phyloP scores from a whole-genome alignment of 768 basidiomycete species.

The Dentipellis sp. region DNA sequence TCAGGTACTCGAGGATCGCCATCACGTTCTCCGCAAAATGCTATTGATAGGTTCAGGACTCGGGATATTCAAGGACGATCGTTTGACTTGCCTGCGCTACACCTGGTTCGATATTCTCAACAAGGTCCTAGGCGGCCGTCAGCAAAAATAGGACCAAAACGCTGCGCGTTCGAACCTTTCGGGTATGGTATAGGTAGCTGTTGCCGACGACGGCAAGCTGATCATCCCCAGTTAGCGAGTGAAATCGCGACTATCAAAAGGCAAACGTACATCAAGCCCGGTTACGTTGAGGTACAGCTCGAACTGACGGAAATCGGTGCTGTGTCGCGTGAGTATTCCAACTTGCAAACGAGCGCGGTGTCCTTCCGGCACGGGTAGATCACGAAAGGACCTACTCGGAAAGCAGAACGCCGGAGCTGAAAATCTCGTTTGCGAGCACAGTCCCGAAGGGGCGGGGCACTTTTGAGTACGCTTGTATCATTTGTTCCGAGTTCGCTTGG shows the following conservation, averaged over 20 bases:
- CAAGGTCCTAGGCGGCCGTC: not conserved
- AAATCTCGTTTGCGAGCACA: slow-evolving; percentile 85
- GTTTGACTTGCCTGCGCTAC: slow-evolving; percentile 41
- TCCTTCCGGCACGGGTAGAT: not conserved
- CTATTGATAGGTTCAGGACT: slow-evolving; percentile 24
- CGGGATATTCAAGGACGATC: no score
- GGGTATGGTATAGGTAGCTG: slow-evolving; percentile 91
- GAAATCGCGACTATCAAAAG: not conserved
- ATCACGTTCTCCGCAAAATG: slow-evolving; percentile 89
- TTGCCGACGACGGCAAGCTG: slow-evolving; percentile 89
- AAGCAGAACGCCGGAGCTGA: slow-evolving; percentile 81
- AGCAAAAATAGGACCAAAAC: not conserved
- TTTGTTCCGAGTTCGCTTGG: slow-evolving; percentile 91
- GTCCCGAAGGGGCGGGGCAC: slow-evolving; percentile 88
- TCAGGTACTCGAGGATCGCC: slow-evolving; percentile 67
- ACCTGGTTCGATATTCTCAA: slow-evolving; percentile 40
- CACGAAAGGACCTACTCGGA: slow-evolving; percentile 57
- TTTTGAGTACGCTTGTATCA: slow-evolving; percentile 85
- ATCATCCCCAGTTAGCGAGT: not conserved
- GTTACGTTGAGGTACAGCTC: slow-evolving; percentile 84
- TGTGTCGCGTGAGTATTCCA: slow-evolving; percentile 20
- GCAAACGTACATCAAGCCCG: slow-evolving; percentile 68
- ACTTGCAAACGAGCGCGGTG: not conserved
- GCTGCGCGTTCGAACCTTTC: slow-evolving; percentile 45
- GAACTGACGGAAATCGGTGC: slow-evolving; percentile 95